Conservation (phyloP, 2,329 filamentous ascomycete species). For the Botrytis medusae region DNA sequence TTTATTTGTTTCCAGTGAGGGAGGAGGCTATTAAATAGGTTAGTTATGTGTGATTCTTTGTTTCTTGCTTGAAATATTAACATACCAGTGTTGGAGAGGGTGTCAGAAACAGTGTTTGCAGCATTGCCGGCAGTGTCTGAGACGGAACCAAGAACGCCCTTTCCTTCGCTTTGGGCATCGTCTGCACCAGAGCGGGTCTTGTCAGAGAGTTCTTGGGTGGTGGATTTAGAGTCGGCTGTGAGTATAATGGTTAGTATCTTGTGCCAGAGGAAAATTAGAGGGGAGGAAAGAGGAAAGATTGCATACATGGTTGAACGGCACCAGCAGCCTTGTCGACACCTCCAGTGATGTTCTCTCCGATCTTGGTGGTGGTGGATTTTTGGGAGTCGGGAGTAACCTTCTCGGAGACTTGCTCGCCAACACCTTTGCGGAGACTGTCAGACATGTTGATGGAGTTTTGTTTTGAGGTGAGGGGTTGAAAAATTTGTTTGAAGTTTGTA, state of each 20-base stretch:
- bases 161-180: conserved; percentile 44
- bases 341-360: conserved; percentile 47
- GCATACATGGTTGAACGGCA: conserved; percentile 46
- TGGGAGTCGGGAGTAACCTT: conserved; percentile 54
- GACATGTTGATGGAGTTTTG: conserved; percentile 20
- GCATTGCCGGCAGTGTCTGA: conserved; percentile 43
- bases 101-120: conserved; percentile 25
- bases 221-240: conserved; percentile 44
- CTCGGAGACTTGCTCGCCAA: conserved; percentile 50
- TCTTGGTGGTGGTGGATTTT: conserved; percentile 47
- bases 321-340: conserved; percentile 48
- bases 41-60: not conserved
- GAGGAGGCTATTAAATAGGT: not conserved
- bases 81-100: conserved; percentile 19
- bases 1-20: conserved; percentile 18
- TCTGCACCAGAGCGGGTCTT: conserved; percentile 44
- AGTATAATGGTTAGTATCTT: not conserved
- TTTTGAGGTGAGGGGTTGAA: not conserved
- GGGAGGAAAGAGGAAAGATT: conserved; percentile 21
- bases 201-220: conserved; percentile 49
- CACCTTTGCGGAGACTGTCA: conserved; percentile 45
- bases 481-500: not conserved
- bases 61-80: too few relatives aligned
- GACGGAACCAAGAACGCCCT: conserved; percentile 43
- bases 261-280: not conserved